Conservation (phyloP, 305 asterid species). For the Vinca major region DNA sequence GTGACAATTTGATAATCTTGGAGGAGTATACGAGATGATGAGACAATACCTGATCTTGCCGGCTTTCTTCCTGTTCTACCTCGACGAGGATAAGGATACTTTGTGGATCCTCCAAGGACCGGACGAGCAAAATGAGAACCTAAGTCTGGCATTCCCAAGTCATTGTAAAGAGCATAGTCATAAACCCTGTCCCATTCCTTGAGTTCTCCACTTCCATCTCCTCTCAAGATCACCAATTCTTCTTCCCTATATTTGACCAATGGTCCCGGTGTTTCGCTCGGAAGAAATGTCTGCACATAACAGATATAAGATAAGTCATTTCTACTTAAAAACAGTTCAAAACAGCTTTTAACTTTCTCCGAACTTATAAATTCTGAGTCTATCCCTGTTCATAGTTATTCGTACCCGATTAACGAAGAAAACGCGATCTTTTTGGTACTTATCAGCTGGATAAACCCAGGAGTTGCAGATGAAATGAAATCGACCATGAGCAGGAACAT, state of each 20-base stretch:
- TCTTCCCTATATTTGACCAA: conserved; percentile 25
- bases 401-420: conserved; percentile 36
- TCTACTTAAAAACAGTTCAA: not conserved
- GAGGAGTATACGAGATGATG: too few species aligned
- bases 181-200: conserved; percentile 39
- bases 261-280: conserved; percentile 28
- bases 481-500: conserved; percentile 20
- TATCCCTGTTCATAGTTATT: too few species aligned
- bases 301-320: not conserved
- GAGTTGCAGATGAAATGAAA: conserved; percentile 31
- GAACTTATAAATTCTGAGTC: too few species aligned
- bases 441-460: conserved; percentile 30
- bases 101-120: conserved; percentile 30
- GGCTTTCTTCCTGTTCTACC: conserved; percentile 34
- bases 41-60: conserved; percentile 23
- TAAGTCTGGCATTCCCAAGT: conserved; percentile 26
- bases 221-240: conserved; percentile 26
- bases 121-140: conserved; percentile 24
- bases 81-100: conserved; percentile 36
- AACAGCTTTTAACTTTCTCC: too few species aligned
- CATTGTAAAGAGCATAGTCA: conserved; percentile 35
- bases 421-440: conserved; percentile 25
- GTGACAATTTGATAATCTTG: too few species aligned
- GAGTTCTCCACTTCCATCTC: conserved; percentile 29
- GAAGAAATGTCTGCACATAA: conserved; percentile 24